Base-by-base conservation (phyloP, 1,284 basidiomycete genomes). In the Marasmius tenuissimus region DNA sequence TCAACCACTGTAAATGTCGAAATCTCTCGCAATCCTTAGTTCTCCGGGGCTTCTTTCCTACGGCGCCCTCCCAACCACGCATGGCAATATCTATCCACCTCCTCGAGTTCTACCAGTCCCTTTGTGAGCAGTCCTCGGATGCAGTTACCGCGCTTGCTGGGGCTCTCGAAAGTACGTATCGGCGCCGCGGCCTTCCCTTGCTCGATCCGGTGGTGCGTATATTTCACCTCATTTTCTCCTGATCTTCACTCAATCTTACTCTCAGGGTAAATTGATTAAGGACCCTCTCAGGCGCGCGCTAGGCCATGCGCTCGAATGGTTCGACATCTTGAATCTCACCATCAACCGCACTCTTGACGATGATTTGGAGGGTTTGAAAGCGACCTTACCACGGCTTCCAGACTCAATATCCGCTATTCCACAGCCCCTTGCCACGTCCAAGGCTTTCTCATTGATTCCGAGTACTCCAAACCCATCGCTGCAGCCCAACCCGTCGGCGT, bases 81-180 rank as follows among this genome's bases (percentile, higher is more conserved):
- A 62, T 66, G 16, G 68, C 67, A 6, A 39, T 70, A 22, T 65
- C 65, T 1, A 62, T 70, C 18, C 52, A 55, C 22, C 40, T 69
- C 9, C 62, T 70, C 8, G 61, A 65, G 18, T 65, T 70, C 40
- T 70, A 67, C 55, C 57, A 53, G 8, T 54, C 64, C 6, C 61
- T 68, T 1, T 68, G 68, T 52, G 66, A 70, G 45, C 62, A 61
- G 9, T 70, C 69, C 3, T 67, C 68, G 37, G 69, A 71, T 62
- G 70, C 70, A 0, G 52, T 69, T 4, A 62, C 61, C 18, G 67
- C 68, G 1, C 22, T 71, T 20, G 65, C 70, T 35, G 52, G 40
- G 20, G 68, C 68, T 27, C 45, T 69, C 4, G 63, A 66, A 18
- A 62, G 48, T 14, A 66, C 64, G 42, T 70, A 70, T 49, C 20